phyloP scores from a whole-genome alignment of 1,139 yeast genomes.

The Maudiozyma humilis region DNA sequence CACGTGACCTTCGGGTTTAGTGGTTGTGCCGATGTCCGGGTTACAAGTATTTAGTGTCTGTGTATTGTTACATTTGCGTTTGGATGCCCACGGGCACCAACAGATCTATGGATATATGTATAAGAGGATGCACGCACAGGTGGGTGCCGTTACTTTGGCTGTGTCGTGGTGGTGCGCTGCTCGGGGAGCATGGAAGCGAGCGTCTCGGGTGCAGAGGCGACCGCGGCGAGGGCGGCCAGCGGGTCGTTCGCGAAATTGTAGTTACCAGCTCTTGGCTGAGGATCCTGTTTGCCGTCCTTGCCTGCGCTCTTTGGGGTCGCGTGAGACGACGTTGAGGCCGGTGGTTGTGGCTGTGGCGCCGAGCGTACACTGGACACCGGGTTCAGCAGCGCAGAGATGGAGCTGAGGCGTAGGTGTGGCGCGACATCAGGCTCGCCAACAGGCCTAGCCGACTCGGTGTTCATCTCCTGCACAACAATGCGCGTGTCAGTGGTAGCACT shows the following conservation, averaged over 20 bases:
- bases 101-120: too few species aligned
- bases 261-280: background rate
- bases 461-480: slow-evolving; percentile 6
- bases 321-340: too few species aligned
- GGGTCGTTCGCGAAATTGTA: slow-evolving; percentile 31
- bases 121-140: too few species aligned
- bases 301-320: background rate
- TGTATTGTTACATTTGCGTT: too few species aligned
- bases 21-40: background rate
- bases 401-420: slow-evolving; percentile 14
- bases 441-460: background rate
- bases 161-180: background rate
- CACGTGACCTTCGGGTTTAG: background rate
- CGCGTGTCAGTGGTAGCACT: background rate
- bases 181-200: slow-evolving; percentile 11
- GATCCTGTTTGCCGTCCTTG: background rate
- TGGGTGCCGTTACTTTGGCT: background rate
- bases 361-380: slow-evolving; percentile 11
- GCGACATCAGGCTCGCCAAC: background rate
- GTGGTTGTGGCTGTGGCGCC: slow-evolving; percentile 4
- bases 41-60: background rate
- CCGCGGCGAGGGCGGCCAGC: slow-evolving; percentile 32
- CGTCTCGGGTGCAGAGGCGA: slow-evolving; percentile 31
- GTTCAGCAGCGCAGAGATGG: slow-evolving; percentile 21
- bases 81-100: too few species aligned